Conservation (phyloP, 257 asterid species). For the Fraxinus anomala region DNA sequence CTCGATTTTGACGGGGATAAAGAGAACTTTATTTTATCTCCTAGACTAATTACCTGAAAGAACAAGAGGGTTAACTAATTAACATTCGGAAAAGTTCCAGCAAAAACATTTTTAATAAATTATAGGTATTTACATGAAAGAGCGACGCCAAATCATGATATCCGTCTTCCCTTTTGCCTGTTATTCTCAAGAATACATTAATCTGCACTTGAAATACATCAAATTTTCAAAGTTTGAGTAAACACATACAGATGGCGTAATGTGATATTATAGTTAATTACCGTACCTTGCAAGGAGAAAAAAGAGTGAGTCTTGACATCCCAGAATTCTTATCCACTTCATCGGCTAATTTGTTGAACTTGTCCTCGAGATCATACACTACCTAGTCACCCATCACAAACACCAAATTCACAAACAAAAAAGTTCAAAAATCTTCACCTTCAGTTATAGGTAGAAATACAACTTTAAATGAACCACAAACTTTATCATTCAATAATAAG, state of each 20-base stretch:
- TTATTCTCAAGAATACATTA: conserved; percentile 77
- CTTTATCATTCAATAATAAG: no score
- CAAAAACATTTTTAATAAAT: neutral
- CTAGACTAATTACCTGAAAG: conserved; percentile 85
- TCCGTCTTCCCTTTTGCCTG: conserved; percentile 73
- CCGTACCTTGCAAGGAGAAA: conserved; percentile 94
- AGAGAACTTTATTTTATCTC: conserved; percentile 86
- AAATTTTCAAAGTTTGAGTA: conserved; percentile 1
- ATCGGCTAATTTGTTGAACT: conserved; percentile 68
- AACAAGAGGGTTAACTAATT: conserved; percentile 27
- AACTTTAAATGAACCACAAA: neutral
- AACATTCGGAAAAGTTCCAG: neutral
- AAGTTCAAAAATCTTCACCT: neutral
- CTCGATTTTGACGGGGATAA: conserved; percentile 76
- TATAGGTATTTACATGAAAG: conserved; percentile 65
- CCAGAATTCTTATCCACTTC: conserved; percentile 82
- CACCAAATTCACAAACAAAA: neutral
- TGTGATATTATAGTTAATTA: conserved; percentile 16
- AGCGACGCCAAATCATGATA: conserved; percentile 91
- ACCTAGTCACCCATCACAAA: conserved; percentile 40
- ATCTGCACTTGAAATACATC: conserved; percentile 42
- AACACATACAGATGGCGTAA: conserved; percentile 1
- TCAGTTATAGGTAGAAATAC: neutral
- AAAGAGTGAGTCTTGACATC: conserved; percentile 72
- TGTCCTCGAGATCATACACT: conserved; percentile 62